These are phyloP conservation scores for Eustoma russellianum DNA, from an alignment of 257 asterid genomes.

Conservation along the genomic window DNA sequence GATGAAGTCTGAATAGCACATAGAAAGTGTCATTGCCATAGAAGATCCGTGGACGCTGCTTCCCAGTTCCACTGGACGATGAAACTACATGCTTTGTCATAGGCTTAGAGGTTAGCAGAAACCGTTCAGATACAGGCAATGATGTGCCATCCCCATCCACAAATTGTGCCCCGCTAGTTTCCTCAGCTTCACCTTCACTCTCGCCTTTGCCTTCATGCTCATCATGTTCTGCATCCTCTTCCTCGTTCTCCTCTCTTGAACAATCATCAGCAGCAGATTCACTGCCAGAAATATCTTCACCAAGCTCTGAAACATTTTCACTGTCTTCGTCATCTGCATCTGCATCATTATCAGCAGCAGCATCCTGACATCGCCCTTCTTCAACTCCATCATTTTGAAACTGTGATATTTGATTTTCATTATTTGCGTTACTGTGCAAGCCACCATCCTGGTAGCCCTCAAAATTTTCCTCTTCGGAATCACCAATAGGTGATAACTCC, in stretches of 20 bases:
- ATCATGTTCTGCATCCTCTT: slow-evolving; percentile 72
- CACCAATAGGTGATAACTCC: slow-evolving; percentile 73
- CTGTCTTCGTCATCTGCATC: slow-evolving; percentile 87
- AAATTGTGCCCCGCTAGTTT: slow-evolving; percentile 55
- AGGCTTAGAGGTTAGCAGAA: slow-evolving; percentile 61
- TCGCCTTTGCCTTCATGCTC: slow-evolving; percentile 77
- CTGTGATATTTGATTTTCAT: slow-evolving; percentile 32
- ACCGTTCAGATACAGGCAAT: slow-evolving; percentile 52
- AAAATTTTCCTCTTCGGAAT: slow-evolving; percentile 74
- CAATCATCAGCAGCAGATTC: slow-evolving; percentile 91
- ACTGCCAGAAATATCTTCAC: slow-evolving; percentile 84
- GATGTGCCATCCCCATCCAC: slow-evolving; percentile 50
- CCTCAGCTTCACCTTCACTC: slow-evolving; percentile 96
- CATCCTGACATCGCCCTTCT: slow-evolving; percentile 41
- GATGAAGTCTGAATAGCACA: slow-evolving; percentile 92
- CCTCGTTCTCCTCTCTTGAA: slow-evolving; percentile 76
- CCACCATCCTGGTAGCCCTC: slow-evolving; percentile 44
- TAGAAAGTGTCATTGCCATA: slow-evolving; percentile 88
- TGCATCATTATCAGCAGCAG: slow-evolving; percentile 63
- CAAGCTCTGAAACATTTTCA: slow-evolving; percentile 73
- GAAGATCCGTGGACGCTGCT: slow-evolving; percentile 39
- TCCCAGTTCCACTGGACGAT: slow-evolving; percentile 22
- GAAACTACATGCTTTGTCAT: slow-evolving; percentile 57
- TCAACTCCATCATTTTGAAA: slow-evolving; percentile 32
- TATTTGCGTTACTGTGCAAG: slow-evolving; percentile 31